These are phyloP conservation scores for Vitis rupestris DNA, from an alignment of 164 flowering plant species.

Conservation along the genomic window DNA sequence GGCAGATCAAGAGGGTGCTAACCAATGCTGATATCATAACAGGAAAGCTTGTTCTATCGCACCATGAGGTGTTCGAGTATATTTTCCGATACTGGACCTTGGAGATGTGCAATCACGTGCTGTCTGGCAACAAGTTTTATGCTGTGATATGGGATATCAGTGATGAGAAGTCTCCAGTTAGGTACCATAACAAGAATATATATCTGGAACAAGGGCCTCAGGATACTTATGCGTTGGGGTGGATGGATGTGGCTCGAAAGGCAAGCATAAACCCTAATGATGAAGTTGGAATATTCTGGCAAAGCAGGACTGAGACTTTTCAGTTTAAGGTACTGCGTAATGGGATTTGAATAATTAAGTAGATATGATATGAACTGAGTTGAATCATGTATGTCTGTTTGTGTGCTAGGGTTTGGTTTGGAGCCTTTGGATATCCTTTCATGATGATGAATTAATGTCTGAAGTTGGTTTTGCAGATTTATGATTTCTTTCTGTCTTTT, in stretches of 20 bases:
- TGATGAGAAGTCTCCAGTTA: not conserved
- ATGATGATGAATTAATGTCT: no score
- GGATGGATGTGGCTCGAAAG: not conserved
- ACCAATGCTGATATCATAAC: not conserved
- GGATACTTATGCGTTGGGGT: not conserved
- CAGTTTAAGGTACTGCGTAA: not conserved
- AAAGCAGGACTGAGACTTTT: not conserved
- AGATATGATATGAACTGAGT: no score
- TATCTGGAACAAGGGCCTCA: not conserved
- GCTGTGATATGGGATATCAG: not conserved
- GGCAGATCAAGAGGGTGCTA: constrained; percentile 7
- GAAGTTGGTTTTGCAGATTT: no score
- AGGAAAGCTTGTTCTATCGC: not conserved
- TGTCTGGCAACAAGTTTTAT: not conserved
- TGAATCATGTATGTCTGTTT: no score
- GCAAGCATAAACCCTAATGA: not conserved
- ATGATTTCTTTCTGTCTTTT: no score
- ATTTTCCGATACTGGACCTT: not conserved
- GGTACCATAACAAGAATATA: not conserved
- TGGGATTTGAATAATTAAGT: not conserved
- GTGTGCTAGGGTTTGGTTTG: no score
- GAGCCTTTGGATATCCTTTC: no score
- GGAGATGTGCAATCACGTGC: not conserved
- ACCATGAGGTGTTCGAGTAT: not conserved
- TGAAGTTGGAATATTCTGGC: not conserved